These are phyloP conservation scores for Pisolithus sp. DNA, from an alignment of 768 basidiomycete genomes.

Conservation along the genomic window DNA sequence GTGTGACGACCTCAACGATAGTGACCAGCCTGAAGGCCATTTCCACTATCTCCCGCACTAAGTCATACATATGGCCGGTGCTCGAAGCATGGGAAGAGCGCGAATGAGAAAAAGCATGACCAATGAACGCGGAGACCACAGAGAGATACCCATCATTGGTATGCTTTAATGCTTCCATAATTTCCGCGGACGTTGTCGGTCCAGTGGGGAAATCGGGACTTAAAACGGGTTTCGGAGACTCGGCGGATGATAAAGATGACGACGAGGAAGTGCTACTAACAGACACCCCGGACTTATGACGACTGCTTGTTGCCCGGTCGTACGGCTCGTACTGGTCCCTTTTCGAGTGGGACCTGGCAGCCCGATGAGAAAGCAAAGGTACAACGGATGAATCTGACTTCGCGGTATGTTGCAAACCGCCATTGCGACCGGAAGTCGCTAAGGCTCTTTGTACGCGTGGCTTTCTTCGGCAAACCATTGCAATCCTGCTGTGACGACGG, in stretches of 20 bases:
- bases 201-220: conserved; percentile 63
- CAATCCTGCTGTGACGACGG: conserved; percentile 16
- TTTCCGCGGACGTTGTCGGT: conserved; percentile 59
- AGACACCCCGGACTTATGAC: conserved; percentile 46
- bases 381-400: conserved; percentile 30
- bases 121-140: conserved; percentile 95
- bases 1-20: conserved; percentile 84
- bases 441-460: conserved; percentile 47
- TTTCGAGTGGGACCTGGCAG: conserved; percentile 22
- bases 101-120: conserved; percentile 91
- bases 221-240: conserved; percentile 39
- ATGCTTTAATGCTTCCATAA: conserved; percentile 69
- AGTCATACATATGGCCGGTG: conserved; percentile 89
- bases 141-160: conserved; percentile 90
- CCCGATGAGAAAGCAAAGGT: conserved; percentile 31
- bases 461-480: conserved; percentile 19
- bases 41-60: conserved; percentile 92
- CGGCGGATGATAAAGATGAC: conserved; percentile 63
- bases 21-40: conserved; percentile 87
- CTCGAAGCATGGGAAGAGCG: conserved; percentile 86
- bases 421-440: conserved; percentile 40
- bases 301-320: conserved; percentile 29
- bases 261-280: conserved; percentile 68
- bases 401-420: conserved; percentile 28
- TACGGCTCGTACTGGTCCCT: conserved; percentile 35